phyloP scores from a whole-genome alignment of 176 grass and related monocot species.

The Typha latifolia region DNA sequence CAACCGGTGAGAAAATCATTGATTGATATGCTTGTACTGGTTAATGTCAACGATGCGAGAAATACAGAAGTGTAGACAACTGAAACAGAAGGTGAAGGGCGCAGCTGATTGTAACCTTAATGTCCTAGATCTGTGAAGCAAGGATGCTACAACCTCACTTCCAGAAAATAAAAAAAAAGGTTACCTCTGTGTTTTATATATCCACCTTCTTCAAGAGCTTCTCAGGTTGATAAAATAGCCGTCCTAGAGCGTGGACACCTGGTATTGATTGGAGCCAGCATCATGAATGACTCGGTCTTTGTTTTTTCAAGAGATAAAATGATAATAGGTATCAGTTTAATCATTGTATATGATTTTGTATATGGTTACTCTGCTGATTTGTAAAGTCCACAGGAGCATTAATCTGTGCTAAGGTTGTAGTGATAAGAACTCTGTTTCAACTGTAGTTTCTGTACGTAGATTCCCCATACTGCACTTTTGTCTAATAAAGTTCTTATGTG shows the following conservation, averaged over 20 bases:
- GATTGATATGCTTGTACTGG: slow-evolving; percentile 38
- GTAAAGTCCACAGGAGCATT: too few relatives aligned
- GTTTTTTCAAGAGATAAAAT: too few relatives aligned
- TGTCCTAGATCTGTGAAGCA: neutral
- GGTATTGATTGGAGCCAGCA: neutral
- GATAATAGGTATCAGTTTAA: too few relatives aligned
- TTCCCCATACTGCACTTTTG: too few relatives aligned
- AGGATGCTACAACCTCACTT: neutral
- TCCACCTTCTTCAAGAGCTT: neutral
- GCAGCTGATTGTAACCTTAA: neutral
- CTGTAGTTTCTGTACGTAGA: too few relatives aligned
- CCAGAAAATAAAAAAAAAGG: neutral
- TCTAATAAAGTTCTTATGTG: too few relatives aligned
- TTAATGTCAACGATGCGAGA: too few relatives aligned
- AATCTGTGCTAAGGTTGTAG: too few relatives aligned
- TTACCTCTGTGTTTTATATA: neutral
- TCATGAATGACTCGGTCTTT: neutral
- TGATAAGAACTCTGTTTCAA: too few relatives aligned
- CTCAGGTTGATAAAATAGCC: neutral
- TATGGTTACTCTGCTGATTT: too few relatives aligned
- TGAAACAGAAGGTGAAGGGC: neutral
- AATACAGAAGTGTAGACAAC: neutral
- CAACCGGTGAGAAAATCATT: slow-evolving; percentile 84
- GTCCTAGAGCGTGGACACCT: neutral
- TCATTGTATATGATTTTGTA: too few relatives aligned